Conservation (phyloP, 176 grass and related monocot species). For the Lolium perenne region DNA sequence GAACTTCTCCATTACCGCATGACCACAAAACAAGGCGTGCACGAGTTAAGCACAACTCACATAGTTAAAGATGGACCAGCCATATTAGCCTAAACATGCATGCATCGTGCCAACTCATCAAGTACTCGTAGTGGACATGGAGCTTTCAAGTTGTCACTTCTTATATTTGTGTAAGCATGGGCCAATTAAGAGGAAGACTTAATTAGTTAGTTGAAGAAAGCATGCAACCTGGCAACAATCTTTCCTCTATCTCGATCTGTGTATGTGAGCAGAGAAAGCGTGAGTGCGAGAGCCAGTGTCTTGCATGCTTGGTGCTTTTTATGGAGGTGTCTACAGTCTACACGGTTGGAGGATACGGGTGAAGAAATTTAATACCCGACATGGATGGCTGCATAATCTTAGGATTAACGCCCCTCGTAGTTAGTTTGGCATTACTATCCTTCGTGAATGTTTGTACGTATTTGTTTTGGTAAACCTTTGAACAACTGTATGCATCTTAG, state of each 20-base stretch:
- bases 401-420: too few species aligned
- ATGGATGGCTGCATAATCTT: too few species aligned
- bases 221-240: slow-evolving; percentile 11
- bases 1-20: slow-evolving; percentile 44
- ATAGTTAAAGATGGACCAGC: not conserved
- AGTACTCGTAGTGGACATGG: slow-evolving; percentile 28
- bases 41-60: slow-evolving; percentile 31
- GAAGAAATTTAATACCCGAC: too few species aligned
- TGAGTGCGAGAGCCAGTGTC: slow-evolving; percentile 35
- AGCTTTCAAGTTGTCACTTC: not conserved
- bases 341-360: too few species aligned
- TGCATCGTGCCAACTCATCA: slow-evolving; percentile 12
- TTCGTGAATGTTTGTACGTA: too few species aligned
- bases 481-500: too few species aligned
- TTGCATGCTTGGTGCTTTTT: slow-evolving; percentile 46
- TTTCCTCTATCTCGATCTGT: not conserved
- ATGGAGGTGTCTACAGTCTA: too few species aligned
- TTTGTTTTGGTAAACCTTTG: too few species aligned
- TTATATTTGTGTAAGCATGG: slow-evolving; percentile 31
- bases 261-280: too few species aligned
- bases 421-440: too few species aligned
- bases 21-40: slow-evolving; percentile 35
- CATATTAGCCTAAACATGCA: not conserved
- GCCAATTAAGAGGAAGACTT: slow-evolving; percentile 31
- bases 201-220: slow-evolving; percentile 16